Evolutionary conservation across 345 rosid genomes (phyloP).

Genomic region (Microcos paniculata): DNA sequence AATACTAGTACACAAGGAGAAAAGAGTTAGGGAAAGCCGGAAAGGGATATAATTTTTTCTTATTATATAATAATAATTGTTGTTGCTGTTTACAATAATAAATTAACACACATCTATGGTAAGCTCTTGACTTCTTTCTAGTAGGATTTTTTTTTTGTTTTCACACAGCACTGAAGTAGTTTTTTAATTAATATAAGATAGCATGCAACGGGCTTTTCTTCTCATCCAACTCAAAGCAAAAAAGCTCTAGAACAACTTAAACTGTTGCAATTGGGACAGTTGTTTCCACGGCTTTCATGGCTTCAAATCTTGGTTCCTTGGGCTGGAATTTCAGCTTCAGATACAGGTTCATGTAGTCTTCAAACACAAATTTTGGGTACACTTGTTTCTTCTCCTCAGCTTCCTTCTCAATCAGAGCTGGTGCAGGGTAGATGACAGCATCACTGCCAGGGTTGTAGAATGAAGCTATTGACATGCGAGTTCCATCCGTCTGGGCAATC

Average conservation of each 20-base stretch:
- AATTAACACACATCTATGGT: neutral
- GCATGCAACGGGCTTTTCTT: neutral
- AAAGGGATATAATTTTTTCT: neutral
- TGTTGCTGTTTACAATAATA: neutral
- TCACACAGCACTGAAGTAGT: neutral
- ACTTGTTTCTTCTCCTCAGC: constrained; percentile 32
- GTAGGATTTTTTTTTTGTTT: too few relatives aligned
- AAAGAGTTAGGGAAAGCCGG: neutral
- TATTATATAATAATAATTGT: neutral
- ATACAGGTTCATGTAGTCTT: constrained; percentile 90
- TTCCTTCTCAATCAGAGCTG: constrained; percentile 56
- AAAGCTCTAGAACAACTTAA: constrained; percentile 3
- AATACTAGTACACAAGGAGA: neutral
- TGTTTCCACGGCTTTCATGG: constrained; percentile 61
- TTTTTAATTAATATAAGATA: neutral
- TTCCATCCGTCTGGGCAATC: constrained; percentile 69
- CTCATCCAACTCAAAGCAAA: neutral
- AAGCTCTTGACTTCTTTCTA: neutral
- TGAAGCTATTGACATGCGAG: constrained; percentile 86
- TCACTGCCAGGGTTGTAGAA: constrained; percentile 93
- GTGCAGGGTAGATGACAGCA: constrained; percentile 81
- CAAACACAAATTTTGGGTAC: constrained; percentile 82
- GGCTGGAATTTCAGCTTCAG: constrained; percentile 75
- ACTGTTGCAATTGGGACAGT: constrained; percentile 40
- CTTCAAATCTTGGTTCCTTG: constrained; percentile 94